phyloP scores from a whole-genome alignment of 1,284 basidiomycete species.

The Cryptococcus amylolentus region DNA sequence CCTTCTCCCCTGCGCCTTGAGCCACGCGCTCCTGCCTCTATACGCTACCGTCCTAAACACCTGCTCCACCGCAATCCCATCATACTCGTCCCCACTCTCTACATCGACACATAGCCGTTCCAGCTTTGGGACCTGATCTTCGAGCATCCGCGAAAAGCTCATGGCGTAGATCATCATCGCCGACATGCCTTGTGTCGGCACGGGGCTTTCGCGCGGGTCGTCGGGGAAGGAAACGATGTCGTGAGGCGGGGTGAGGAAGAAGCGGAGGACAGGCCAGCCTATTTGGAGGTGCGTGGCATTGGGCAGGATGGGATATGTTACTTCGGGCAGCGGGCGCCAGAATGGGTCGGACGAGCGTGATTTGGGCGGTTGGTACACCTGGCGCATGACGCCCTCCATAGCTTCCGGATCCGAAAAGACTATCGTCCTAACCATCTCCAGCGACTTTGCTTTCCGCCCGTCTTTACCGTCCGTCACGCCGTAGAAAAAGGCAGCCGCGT shows the following conservation, averaged over 20 bases:
- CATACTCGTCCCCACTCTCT: background rate
- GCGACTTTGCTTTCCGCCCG: background rate
- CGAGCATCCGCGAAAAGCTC: background rate
- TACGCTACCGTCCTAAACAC: constrained; percentile 1
- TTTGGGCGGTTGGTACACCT: constrained; percentile 4
- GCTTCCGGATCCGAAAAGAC: constrained; percentile 5
- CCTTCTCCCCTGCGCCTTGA: background rate
- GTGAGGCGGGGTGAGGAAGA: constrained; percentile 5
- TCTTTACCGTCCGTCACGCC: constrained; percentile 4
- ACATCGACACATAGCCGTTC: background rate
- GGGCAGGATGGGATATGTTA: constrained; percentile 3
- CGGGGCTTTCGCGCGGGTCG: background rate
- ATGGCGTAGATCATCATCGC: constrained; percentile 1
- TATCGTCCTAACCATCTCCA: background rate
- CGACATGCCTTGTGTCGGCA: background rate
- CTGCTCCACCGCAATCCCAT: background rate
- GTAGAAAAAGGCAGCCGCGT: constrained; percentile 4
- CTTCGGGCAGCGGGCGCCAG: background rate
- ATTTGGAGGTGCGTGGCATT: constrained; percentile 4
- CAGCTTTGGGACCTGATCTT: background rate
- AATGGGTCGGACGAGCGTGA: constrained; percentile 4
- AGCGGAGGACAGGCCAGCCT: constrained; percentile 3
- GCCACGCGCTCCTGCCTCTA: background rate
- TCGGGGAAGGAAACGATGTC: background rate
- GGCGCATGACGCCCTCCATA: constrained; percentile 5